phyloP scores from a whole-genome alignment of 352 stramenopile species.

The Phytophthora fragariaefolia region DNA sequence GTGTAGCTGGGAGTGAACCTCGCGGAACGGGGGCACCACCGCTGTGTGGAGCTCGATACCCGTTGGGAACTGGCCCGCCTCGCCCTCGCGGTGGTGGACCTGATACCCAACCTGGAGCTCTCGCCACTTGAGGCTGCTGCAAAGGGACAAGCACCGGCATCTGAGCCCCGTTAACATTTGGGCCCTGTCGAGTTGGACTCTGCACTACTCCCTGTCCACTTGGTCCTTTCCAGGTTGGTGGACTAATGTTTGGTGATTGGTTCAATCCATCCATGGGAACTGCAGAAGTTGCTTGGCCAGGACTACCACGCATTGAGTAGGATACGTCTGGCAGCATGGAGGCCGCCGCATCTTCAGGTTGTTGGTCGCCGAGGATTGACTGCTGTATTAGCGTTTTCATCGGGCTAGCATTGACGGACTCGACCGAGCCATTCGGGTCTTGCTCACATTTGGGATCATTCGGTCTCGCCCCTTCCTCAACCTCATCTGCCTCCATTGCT shows the following conservation, averaged over 20 bases:
- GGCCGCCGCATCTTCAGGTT: slow-evolving; percentile 20
- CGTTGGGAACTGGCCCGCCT: slow-evolving; percentile 19
- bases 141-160: slow-evolving; percentile 20
- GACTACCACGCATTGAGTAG: slow-evolving; percentile 40
- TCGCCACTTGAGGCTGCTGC: slow-evolving; percentile 37
- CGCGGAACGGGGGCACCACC: slow-evolving; percentile 11
- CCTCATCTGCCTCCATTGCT: slow-evolving; percentile 24
- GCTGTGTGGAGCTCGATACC: slow-evolving; percentile 26
- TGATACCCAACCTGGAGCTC: slow-evolving; percentile 36
- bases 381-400: slow-evolving; percentile 32
- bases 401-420: slow-evolving; percentile 9
- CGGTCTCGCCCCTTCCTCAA: not conserved
- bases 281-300: slow-evolving; percentile 7
- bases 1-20: slow-evolving; percentile 16
- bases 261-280: slow-evolving; percentile 17
- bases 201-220: slow-evolving; percentile 5
- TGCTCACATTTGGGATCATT: not conserved
- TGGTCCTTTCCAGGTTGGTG: slow-evolving; percentile 11
- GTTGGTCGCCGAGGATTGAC: slow-evolving; percentile 29
- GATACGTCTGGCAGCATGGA: slow-evolving; percentile 40
- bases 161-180: slow-evolving; percentile 3
- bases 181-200: slow-evolving; percentile 14
- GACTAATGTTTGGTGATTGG: slow-evolving; percentile 2
- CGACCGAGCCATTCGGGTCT: not conserved
- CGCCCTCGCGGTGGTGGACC: slow-evolving; percentile 25